Evolutionary conservation across 2,329 filamentous ascomycete species (phyloP), one percentile per base, ranked within the genome.

Genomic region (Trichoderma sp.): DNA sequence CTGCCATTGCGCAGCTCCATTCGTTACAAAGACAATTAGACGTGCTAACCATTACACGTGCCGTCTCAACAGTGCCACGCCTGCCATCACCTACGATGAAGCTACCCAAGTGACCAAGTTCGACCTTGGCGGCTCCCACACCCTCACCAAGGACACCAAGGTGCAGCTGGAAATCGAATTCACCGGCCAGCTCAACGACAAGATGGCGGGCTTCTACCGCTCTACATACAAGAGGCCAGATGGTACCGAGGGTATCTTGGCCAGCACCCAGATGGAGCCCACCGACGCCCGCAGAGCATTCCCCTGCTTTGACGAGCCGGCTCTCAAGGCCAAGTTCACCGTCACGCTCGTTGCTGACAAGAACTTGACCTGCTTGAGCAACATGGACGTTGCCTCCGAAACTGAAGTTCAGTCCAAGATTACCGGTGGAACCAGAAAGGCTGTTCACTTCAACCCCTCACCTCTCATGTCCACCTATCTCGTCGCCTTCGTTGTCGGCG

Each of bases 171-270:
- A 81, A 43, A 82, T 87, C 72, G 80, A 81, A 58, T 97, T 97
- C 82, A 91, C 89, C 11, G 94, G 94, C 53, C 87, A 86, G 57
- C 84, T 97, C 78, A 97, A 97, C 82, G 93, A 97, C 81, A 95
- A 96, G 83, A 97, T 98, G 94, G 95, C 95, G 63, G 95, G 95
- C 62, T 98, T 98, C 88, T 98, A 98, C 84, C 90, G 95, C 72
- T 97, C 94, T 1, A 97, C 94, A 7, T 98, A 95, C 86, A 97
- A 96, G 86, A 91, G 90, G 73, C 83, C 89, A 63, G 90, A 96
- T 78, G 95, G 95, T 51, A 89, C 89, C 73, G 90, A 91, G 72
- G 93, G 92, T 76, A 92, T 95, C 80, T 87, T 98, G 79, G 95
- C 95, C 32, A 95, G 94, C 30, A 93, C 93, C 21, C 95, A 98